Base-by-base conservation (phyloP, 495 filamentous ascomycete genomes). In the Xylaria curta region DNA sequence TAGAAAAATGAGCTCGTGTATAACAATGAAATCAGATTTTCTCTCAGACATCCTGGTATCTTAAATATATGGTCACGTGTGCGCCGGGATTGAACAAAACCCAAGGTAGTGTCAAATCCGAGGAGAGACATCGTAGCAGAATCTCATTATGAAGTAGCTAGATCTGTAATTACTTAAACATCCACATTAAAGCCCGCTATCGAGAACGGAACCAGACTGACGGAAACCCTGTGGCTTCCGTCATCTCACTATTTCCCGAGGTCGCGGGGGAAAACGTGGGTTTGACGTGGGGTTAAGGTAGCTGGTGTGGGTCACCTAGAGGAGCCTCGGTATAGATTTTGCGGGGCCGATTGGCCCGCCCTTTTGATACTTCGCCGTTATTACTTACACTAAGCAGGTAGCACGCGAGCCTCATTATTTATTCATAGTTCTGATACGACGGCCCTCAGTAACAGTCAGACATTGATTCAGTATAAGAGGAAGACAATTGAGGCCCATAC, bases 181-280 rank as follows among this genome's bases (percentile, higher is more conserved):
- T 13, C 51, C 24, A 54, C 12, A 53, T 53, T 53, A 54, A 19
- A 9, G 19, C 13, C 54, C 13, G 28, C 28, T 36, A 36, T 36
- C 33, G 31, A 3, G 12, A 26, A 58, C 36, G 17, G 6, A 60
- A 38, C 58, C 33, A 38, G 31, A 38, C 17, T 38, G 58, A 38
- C 58, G 58, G 58, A 17, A 60, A 31, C 58, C 31, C 58, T 31
- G 58, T 21, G 3, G 58, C 58, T 60, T 60, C 58, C 31, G 58
- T 19, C 13, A 4, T 38, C 36, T 38, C 36, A 38, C 36, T 38
- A 38, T 38, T 49, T 49, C 46, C 28, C 28, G 28, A 38, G 56
- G 56, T 38, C 19, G 56, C 15, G 56, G 56, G 21, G 56, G 31
- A 60, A 60, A 60, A 62, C 38, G 7, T 61, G 59, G 59, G 36